Evolutionary conservation across 495 filamentous ascomycete species (phyloP), one percentile per base, ranked within the genome.

Genomic region (Jackrogersella minutella): DNA sequence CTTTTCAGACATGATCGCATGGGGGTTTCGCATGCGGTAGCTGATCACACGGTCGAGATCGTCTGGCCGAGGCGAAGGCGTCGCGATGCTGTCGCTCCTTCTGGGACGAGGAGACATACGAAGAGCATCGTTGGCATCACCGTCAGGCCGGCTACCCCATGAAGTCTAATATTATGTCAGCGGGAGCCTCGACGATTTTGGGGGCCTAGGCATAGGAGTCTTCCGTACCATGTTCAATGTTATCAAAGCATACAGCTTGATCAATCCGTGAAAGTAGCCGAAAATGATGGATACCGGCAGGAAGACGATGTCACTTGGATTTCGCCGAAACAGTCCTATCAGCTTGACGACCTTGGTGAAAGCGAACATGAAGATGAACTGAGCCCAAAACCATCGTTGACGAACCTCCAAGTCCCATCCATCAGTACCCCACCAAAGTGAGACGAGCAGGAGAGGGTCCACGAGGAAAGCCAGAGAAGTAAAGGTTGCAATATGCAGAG

Each of bases 111-210:
- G 80, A 44, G 80, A 77, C 79, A 88, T 82, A 54, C 86, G 81
- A 49, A 80, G 73, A 22, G 76, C 80, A 71, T 88, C 84, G 78
- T 89, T 85, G 44, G 82, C 76, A 69, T 90, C 88, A 51, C 86
- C 88, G 55, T 88, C 87, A 37, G 84, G 85, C 58, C 88, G 83
- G 64, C 86, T 89, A 49, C 88, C 88, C 88, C 88, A 90, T 4
- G 88, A 87, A 24, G 87, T 90, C 87, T 90, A 64, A 87, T 58
- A 41, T 37, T 17, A 62, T 37, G 58, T 78, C 24, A 77, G 75
- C 58, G 8, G n/a, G 3, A 37, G 5, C 7, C 19, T 41, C 39
- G n/a, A 51, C 26, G 0, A 28, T 36, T 47, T 11, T 8, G 34
- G 4, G 22, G n/a, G 21, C n/a, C 9, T 16, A 11, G 56, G 49